These are phyloP conservation scores for Priceomyces melissophilus DNA, from an alignment of 805 yeast species.

Conservation along the genomic window DNA sequence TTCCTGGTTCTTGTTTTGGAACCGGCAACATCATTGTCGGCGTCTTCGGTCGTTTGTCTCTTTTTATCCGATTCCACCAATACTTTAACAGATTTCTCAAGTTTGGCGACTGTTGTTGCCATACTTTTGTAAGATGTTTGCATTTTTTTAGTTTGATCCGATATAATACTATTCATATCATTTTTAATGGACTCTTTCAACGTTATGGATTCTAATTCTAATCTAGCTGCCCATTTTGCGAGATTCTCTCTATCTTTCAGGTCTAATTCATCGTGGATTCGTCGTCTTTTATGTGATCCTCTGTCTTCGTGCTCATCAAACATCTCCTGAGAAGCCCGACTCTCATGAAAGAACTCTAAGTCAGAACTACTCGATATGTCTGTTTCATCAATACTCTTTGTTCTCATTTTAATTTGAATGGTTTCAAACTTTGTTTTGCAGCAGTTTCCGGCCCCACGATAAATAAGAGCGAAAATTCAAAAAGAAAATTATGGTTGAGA, in stretches of 20 bases:
- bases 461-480: background rate
- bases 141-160: constrained; percentile 1
- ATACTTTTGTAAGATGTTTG: background rate
- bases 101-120: background rate
- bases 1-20: background rate
- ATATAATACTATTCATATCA: constrained; percentile 5
- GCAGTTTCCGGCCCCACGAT: background rate
- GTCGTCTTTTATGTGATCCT: background rate
- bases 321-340: background rate
- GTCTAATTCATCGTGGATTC: background rate
- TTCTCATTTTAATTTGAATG: background rate
- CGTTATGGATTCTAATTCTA: constrained; percentile 27
- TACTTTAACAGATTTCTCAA: background rate
- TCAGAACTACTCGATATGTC: constrained; percentile 22
- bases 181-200: constrained; percentile 16
- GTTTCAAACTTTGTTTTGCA: constrained; percentile 1
- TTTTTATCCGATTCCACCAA: background rate
- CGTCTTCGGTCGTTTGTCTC: background rate
- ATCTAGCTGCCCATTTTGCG: constrained; percentile 26
- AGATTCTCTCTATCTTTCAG: background rate
- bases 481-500: too few relatives aligned
- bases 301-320: background rate
- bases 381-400: constrained; percentile 11
- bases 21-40: too few relatives aligned
- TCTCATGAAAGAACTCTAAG: constrained; percentile 6